Conservation (phyloP, 805 yeast genomes). For the Wickerhamomyces canadensis region DNA sequence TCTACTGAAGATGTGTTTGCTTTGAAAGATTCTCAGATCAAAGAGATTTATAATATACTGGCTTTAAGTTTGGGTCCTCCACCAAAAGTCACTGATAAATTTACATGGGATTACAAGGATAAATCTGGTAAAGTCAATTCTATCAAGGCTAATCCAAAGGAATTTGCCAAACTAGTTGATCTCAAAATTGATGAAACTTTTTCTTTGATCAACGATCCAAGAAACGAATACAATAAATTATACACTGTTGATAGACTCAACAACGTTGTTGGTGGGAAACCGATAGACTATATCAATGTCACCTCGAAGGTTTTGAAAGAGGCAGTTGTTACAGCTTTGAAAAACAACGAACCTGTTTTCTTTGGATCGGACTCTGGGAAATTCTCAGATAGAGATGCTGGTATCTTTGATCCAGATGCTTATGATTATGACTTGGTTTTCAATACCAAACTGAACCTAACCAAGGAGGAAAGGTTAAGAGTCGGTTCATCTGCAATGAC, state of each 20-base stretch:
- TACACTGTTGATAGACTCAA: conserved; percentile 70
- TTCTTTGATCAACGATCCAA: conserved; percentile 74
- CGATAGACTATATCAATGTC: conserved; percentile 64
- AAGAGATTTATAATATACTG: conserved; percentile 57
- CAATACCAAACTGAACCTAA: conserved; percentile 44
- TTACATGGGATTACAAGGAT: conserved; percentile 70
- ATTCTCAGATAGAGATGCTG: conserved; percentile 49
- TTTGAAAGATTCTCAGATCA: conserved; percentile 43
- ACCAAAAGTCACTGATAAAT: conserved; percentile 59
- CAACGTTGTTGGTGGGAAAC: conserved; percentile 63
- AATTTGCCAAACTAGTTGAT: conserved; percentile 53
- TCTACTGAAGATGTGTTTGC: conserved; percentile 30
- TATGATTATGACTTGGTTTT: conserved; percentile 60
- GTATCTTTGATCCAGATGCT: conserved; percentile 62
- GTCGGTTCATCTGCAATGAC: conserved; percentile 74
- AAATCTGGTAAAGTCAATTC: conserved; percentile 48
- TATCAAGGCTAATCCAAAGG: conserved; percentile 52
- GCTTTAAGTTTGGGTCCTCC: conserved; percentile 70
- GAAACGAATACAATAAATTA: conserved; percentile 58
- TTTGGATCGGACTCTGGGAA: conserved; percentile 86
- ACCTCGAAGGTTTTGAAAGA: conserved; percentile 50
- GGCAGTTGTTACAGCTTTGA: conserved; percentile 59
- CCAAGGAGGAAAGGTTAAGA: conserved; percentile 61
- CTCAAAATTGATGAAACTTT: conserved; percentile 47
- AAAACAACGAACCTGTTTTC: conserved; percentile 70